phyloP scores from a whole-genome alignment of 73 alveolate species.

The Symbiodinium natans region DNA sequence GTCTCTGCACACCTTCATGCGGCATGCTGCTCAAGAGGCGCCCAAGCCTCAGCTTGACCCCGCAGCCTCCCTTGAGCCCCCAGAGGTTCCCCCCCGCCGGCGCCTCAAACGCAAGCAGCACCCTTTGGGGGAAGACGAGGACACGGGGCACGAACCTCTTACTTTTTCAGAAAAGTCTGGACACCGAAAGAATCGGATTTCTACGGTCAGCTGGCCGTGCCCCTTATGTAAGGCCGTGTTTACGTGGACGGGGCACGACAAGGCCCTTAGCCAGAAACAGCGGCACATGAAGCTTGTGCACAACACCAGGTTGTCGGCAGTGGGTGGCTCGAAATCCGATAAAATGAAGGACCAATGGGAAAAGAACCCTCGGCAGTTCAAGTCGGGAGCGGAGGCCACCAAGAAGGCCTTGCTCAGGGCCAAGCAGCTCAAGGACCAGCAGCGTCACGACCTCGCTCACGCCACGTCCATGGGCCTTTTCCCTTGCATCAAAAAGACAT shows the following conservation, averaged over 20 bases:
- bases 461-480: background rate
- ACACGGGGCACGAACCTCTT: background rate
- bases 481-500: background rate
- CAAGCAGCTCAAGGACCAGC: background rate
- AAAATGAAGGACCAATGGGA: background rate
- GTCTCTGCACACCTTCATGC: too few relatives aligned
- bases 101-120: background rate
- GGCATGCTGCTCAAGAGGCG: too few relatives aligned
- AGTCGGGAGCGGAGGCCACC: background rate
- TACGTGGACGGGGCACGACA: background rate
- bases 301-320: background rate
- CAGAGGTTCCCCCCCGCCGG: background rate
- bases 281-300: slow-evolving; percentile 8
- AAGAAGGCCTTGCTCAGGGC: background rate
- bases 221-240: background rate
- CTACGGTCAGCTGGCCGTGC: background rate
- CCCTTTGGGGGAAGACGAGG: background rate
- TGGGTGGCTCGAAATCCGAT: background rate
- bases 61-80: too few relatives aligned
- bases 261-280: background rate
- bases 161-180: background rate
- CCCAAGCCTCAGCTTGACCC: too few relatives aligned
- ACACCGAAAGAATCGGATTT: background rate
- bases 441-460: background rate
- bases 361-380: background rate